Conservation (phyloP, 23 red algal genomes). For the Gracilaria vermiculophylla region DNA sequence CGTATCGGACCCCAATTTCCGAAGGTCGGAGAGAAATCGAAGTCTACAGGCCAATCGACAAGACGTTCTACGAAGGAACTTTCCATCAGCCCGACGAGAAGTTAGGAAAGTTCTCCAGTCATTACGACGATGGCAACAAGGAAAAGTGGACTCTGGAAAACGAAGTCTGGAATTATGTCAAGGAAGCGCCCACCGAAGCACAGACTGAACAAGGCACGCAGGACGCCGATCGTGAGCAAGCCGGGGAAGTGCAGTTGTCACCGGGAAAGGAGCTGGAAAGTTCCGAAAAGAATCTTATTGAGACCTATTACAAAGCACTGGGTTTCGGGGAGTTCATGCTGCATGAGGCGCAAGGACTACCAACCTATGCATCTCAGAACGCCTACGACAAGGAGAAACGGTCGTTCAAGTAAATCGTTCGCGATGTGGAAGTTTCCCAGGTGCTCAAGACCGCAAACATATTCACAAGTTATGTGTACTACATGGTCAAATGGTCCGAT, state of each 20-base stretch:
- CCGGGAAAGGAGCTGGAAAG: too few species aligned
- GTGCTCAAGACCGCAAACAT: background rate
- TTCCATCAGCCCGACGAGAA: background rate
- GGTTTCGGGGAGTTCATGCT: too few species aligned
- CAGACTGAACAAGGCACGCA: too few species aligned
- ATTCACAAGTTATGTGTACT: slow-evolving; percentile 1
- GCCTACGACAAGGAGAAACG: slow-evolving; percentile 5
- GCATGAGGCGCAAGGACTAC: too few species aligned
- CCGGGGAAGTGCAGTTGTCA: too few species aligned
- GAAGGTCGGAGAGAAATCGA: background rate
- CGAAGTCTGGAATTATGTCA: background rate
- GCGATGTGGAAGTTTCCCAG: background rate
- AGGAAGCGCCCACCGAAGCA: background rate
- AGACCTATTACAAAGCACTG: too few species aligned
- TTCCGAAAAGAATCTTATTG: too few species aligned
- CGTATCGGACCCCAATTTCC: background rate
- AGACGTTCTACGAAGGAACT: background rate
- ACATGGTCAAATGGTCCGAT: slow-evolving; percentile 19
- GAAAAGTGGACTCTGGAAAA: background rate
- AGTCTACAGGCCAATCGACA: slow-evolving; percentile 9
- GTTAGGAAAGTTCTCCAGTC: background rate
- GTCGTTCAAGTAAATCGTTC: background rate
- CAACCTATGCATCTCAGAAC: background rate
- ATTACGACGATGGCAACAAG: background rate
- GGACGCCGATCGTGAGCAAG: too few species aligned